phyloP scores from a whole-genome alignment of 2,329 filamentous ascomycete genomes.

The Trichoderma afroharzianum region DNA sequence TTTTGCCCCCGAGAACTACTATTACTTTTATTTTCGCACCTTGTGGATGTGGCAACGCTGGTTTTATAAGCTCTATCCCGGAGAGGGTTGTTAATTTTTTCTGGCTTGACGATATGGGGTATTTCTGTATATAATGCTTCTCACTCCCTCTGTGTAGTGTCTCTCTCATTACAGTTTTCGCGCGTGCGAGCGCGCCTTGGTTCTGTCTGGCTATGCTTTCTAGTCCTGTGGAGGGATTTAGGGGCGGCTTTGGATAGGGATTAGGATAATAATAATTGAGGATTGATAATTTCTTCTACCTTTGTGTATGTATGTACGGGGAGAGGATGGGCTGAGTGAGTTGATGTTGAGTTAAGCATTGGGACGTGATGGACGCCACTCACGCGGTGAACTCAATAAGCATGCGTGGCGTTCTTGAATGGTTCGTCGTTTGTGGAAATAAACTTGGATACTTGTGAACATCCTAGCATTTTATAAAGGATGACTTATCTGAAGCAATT shows the following conservation, averaged over 20 bases:
- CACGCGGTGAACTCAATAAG: background rate
- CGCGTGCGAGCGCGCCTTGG: background rate
- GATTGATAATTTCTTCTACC: background rate
- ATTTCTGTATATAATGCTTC: background rate
- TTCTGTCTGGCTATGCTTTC: background rate
- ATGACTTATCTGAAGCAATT: background rate
- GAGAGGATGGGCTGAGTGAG: background rate
- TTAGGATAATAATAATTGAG: slow-evolving; percentile 9
- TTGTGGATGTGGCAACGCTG: background rate
- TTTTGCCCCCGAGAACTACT: background rate
- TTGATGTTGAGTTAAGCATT: background rate
- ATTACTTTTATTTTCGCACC: background rate
- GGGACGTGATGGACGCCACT: background rate
- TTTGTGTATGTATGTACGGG: background rate
- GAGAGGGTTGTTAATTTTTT: background rate
- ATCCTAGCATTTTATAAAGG: background rate
- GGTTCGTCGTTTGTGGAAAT: background rate
- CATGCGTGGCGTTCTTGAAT: background rate
- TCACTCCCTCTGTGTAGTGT: background rate
- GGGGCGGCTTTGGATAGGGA: background rate
- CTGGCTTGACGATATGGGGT: background rate
- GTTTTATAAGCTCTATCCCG: background rate
- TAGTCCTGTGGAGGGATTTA: background rate
- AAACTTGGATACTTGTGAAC: background rate
- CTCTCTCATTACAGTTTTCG: background rate